phyloP scores from a whole-genome alignment of 345 rosid species.

The Kernera saxatilis region DNA sequence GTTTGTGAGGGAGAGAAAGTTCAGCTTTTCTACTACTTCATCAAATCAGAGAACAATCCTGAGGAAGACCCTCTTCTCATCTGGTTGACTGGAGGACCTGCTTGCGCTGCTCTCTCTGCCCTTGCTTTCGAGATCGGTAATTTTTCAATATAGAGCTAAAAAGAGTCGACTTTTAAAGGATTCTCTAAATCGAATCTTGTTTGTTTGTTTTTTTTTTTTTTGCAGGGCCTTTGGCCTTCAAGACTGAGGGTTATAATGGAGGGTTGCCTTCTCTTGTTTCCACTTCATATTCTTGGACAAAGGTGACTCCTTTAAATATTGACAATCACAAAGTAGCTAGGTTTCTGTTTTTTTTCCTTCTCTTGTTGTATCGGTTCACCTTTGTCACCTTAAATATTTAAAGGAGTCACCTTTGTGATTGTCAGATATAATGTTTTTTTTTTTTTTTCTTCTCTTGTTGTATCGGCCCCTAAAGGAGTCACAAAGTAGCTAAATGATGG shows the following conservation, averaged over 20 bases:
- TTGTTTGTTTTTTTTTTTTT: too few relatives aligned
- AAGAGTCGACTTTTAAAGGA: neutral
- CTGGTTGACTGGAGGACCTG: conserved; percentile 71
- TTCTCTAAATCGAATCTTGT: neutral
- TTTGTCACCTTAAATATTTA: too few relatives aligned
- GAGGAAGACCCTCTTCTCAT: conserved; percentile 46
- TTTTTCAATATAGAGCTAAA: neutral
- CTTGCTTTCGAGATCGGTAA: conserved; percentile 24
- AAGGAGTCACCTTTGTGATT: too few relatives aligned
- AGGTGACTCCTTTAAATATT: conserved; percentile 36
- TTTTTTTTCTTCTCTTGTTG: too few relatives aligned
- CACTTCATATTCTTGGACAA: conserved; percentile 66
- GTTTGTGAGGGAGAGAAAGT: conserved; percentile 40
- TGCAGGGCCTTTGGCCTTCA: conserved; percentile 56
- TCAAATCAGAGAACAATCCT: conserved; percentile 48
- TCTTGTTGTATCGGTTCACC: neutral
- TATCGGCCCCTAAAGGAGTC: too few relatives aligned
- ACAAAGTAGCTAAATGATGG: too few relatives aligned
- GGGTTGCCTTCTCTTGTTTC: conserved; percentile 50
- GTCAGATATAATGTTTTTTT: too few relatives aligned
- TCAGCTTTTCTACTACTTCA: conserved; percentile 51
- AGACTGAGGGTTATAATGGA: conserved; percentile 44
- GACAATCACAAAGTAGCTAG: neutral
- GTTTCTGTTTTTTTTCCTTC: neutral
- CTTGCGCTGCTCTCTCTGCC: conserved; percentile 41